These are phyloP conservation scores for Colletotrichum paranaense DNA, from an alignment of 2,329 filamentous ascomycete genomes.

Conservation along the genomic window DNA sequence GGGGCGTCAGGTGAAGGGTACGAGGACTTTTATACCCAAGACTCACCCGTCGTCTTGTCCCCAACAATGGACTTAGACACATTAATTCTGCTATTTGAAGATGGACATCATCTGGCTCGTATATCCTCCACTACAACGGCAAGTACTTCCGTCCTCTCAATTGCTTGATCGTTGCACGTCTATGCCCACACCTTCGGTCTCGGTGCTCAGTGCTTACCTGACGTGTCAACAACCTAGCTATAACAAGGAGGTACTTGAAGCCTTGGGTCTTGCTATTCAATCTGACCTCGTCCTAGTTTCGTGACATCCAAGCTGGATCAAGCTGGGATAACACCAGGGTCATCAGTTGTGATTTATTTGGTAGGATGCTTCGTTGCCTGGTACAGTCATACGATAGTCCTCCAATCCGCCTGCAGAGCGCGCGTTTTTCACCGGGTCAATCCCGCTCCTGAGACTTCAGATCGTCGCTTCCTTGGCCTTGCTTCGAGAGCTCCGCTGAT, in stretches of 20 bases:
- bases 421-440: neutral
- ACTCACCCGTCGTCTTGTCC: neutral
- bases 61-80: neutral
- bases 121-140: neutral
- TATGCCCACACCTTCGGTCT: neutral
- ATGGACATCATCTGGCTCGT: neutral
- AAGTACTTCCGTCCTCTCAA: neutral
- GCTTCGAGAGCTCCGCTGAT: neutral
- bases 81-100: neutral
- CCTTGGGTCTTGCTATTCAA: neutral
- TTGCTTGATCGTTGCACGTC: neutral
- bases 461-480: neutral
- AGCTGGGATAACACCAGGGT: neutral
- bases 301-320: neutral
- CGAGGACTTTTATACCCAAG: neutral
- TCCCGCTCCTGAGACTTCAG: neutral
- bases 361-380: neutral
- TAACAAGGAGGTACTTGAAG: neutral
- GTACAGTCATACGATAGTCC: neutral
- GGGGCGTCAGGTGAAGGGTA: neutral
- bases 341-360: neutral
- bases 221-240: neutral
- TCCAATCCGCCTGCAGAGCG: neutral
- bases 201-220: neutral
- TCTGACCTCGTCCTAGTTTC: neutral